phyloP scores from a whole-genome alignment of 148 eudicot genomes.

The Persicaria maculosa region DNA sequence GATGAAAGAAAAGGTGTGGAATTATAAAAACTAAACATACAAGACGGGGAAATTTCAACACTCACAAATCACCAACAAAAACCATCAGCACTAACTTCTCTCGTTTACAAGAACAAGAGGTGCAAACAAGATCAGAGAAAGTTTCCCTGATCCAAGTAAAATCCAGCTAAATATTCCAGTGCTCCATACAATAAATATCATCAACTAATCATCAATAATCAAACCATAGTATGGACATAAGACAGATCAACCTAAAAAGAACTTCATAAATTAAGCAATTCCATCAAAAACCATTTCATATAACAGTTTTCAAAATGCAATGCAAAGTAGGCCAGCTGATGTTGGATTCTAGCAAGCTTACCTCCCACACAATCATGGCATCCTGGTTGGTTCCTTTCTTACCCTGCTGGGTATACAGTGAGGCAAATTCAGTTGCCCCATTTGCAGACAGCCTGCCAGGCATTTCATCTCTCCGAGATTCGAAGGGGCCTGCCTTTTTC shows the following conservation, averaged over 20 bases:
- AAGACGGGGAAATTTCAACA: neutral
- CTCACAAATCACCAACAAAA: neutral
- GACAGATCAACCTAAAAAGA: too few species aligned
- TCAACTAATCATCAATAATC: neutral
- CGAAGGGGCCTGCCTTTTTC: conserved; percentile 38
- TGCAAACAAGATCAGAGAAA: neutral
- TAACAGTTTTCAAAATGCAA: neutral
- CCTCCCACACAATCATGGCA: conserved; percentile 99
- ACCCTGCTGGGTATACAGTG: conserved; percentile 81
- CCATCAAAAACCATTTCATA: neutral
- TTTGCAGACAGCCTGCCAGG: conserved; percentile 71
- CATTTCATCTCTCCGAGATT: conserved; percentile 48
- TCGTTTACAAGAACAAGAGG: neutral
- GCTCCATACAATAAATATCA: neutral
- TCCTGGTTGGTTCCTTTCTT: conserved; percentile 95
- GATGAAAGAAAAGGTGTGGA: neutral
- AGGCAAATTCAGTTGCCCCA: conserved; percentile 72
- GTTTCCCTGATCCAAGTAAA: neutral
- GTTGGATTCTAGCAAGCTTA: conserved; percentile 16
- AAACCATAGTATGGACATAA: neutral
- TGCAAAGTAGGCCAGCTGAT: neutral
- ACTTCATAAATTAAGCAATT: neutral
- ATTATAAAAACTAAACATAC: neutral
- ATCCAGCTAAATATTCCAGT: neutral
- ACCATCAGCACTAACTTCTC: neutral